Base-by-base conservation (phyloP, 2,329 filamentous ascomycete species). In the Aspergillus sp. region DNA sequence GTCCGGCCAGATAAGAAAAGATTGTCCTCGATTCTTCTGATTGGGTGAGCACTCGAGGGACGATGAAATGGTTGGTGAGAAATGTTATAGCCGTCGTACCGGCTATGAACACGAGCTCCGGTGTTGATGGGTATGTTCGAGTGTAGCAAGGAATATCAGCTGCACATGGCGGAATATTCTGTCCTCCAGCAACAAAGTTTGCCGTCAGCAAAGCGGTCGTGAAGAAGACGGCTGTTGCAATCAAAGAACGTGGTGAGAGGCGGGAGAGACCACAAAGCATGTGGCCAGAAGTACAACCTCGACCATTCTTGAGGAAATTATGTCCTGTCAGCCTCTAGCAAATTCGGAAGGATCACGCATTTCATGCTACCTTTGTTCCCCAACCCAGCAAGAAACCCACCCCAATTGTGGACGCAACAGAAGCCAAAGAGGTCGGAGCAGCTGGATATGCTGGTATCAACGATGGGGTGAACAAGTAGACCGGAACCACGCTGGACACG, bases 221-320 rank as follows among this genome's bases (percentile, higher is more conserved):
- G 58, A 73, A 73, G 60, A 74, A 74, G 26, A 67, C 55, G 9
- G 60, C 62, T 1, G 70, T 72, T 37, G 75, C 73, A 43, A 72
- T 65, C 5, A 73, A 48, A 10, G 75, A 78, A 38, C 74, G 70
- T n/a, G 66, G 62, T 10, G 71, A 76, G 27, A 75, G 62, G 33
- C 74, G 68, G 5, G 73, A 68, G 5, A 78, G 53, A 2, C 76
- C 76, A 47, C 75, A 77, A 29, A 79, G 70, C 71, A 78, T 77
- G 51, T 79, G 75, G 40, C 75, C 75, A 2, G 75, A 77, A 7
- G 75, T 78, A 51, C 76, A 79, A 12, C 76, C 75, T 42, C 69
- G 67, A 39, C 65, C 68, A 50, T 67, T 68, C 71, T 74, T 44
- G 9, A 7, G 6, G 5, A 9, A 40, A n/a, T 19, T 19, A 19